Evolutionary conservation across 352 stramenopile species (phyloP).

Genomic region (Thalassiosira livingstoniorum): DNA sequence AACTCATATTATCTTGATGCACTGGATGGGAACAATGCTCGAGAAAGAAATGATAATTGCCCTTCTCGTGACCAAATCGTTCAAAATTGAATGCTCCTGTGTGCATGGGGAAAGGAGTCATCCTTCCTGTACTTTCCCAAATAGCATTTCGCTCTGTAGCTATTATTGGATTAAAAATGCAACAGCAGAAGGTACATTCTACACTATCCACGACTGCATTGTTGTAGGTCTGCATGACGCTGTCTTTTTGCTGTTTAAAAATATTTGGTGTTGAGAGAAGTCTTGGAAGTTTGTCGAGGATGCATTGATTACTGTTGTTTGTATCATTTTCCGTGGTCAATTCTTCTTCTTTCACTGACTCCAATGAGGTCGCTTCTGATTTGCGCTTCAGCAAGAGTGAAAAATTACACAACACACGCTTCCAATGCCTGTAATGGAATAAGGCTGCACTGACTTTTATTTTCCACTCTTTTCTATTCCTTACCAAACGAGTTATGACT

Average conservation of each 20-base stretch:
- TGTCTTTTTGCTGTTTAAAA: constrained; percentile 17
- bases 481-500: constrained; percentile 12
- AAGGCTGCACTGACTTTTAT: constrained; percentile 9
- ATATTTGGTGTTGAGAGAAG: constrained; percentile 4
- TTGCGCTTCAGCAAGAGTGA: not conserved
- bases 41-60: not conserved
- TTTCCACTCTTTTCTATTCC: not conserved
- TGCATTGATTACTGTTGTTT: not conserved
- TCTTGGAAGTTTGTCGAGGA: constrained; percentile 24
- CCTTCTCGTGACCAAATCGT: not conserved
- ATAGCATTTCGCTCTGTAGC: not conserved
- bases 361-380: not conserved
- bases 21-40: constrained; percentile 16
- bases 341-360: no score
- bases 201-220: constrained; percentile 39
- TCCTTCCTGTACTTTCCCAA: constrained; percentile 15
- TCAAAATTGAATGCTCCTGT: constrained; percentile 23
- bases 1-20: constrained; percentile 17
- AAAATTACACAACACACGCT: constrained; percentile 6
- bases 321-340: not conserved
- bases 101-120: constrained; percentile 16
- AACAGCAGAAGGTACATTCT: constrained; percentile 46
- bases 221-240: constrained; percentile 1
- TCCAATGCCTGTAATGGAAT: constrained; percentile 16
- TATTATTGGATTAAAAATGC: constrained; percentile 17